Conservation (phyloP, 2,329 filamentous ascomycete species). For the Keithomyces neogunnii region DNA sequence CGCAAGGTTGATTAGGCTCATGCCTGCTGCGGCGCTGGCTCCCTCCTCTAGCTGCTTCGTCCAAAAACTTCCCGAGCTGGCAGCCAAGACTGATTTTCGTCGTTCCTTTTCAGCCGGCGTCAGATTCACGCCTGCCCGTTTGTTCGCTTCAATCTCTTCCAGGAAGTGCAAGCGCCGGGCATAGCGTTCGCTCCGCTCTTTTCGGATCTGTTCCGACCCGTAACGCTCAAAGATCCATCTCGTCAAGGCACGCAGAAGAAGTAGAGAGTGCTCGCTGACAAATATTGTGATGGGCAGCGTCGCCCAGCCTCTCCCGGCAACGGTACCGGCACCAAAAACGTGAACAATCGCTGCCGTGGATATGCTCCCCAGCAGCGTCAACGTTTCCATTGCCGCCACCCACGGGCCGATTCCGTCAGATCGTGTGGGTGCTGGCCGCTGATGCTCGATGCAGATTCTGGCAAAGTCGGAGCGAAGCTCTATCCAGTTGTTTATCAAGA, state of each 20-base stretch:
- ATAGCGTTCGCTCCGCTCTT: slow-evolving; percentile 30
- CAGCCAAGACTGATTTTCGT: slow-evolving; percentile 26
- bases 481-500: slow-evolving; percentile 69
- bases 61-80: slow-evolving; percentile 29
- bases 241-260: slow-evolving; percentile 44
- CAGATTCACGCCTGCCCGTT: slow-evolving; percentile 22
- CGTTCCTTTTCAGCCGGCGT: slow-evolving; percentile 27
- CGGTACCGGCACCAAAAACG: slow-evolving; percentile 54
- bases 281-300: slow-evolving; percentile 62
- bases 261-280: slow-evolving; percentile 64
- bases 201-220: slow-evolving; percentile 31
- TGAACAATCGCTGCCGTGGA: slow-evolving; percentile 66
- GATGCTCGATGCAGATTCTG: slow-evolving; percentile 68
- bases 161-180: slow-evolving; percentile 26
- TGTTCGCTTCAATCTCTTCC: slow-evolving; percentile 31
- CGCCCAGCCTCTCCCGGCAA: slow-evolving; percentile 50
- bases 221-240: slow-evolving; percentile 26
- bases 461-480: slow-evolving; percentile 69
- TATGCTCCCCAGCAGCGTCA: slow-evolving; percentile 66
- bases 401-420: slow-evolving; percentile 69
- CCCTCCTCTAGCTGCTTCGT: slow-evolving; percentile 33
- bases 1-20: slow-evolving; percentile 24
- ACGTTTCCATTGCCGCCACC: slow-evolving; percentile 57
- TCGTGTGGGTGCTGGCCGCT: slow-evolving; percentile 59
- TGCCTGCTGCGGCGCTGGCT: slow-evolving; percentile 23